Base-by-base conservation (phyloP, 1,139 yeast genomes). In the Saccharomyces hybrid region DNA sequence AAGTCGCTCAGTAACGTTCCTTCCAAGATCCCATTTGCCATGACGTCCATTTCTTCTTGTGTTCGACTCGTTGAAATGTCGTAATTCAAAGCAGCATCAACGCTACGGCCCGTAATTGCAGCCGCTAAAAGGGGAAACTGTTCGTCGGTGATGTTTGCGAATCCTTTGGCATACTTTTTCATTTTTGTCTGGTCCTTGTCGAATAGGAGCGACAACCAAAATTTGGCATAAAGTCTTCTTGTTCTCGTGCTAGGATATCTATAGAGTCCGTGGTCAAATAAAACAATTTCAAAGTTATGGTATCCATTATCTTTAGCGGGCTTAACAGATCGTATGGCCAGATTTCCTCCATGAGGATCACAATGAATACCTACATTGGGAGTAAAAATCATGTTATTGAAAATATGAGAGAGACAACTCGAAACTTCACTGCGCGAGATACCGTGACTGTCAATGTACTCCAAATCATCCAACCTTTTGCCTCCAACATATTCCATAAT, bases 311-410 rank as follows among this genome's bases (percentile, higher is more conserved):
- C 64, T 7, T 27, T 59, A 53, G 50, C 53, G 8, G 55, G 38
- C 13, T 71, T 67, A 4, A 75, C 64, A 1, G 78, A 71, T 54
- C 90, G 74, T 23, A 93, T 88, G 0, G 98, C 96, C 58, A 93
- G 75, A 64, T 93, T 95, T 0, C 99, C 99, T 13, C 96, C 96
- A 69, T 93, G 99, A 0, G 99, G 99, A 69, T 93, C 99, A 73
- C 99, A 93, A 68, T 93, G 99, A 51, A 93, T 80, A 0, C 91
- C 90, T 16, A 89, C 96, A 29, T 83, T 84, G 0, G 96, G 96
- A 1, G 95, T 86, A 73, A 93, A 93, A 49, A 95, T 89, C 99
- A 93, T 93, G 66, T 84, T 85, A 73, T 91, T 89, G 75, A 93
- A 93, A 29, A 89, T 83, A 65, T 91, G 96, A 0, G 97, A 84